phyloP scores from a whole-genome alignment of 2,329 filamentous ascomycete species.

The Exserohilum turcica region DNA sequence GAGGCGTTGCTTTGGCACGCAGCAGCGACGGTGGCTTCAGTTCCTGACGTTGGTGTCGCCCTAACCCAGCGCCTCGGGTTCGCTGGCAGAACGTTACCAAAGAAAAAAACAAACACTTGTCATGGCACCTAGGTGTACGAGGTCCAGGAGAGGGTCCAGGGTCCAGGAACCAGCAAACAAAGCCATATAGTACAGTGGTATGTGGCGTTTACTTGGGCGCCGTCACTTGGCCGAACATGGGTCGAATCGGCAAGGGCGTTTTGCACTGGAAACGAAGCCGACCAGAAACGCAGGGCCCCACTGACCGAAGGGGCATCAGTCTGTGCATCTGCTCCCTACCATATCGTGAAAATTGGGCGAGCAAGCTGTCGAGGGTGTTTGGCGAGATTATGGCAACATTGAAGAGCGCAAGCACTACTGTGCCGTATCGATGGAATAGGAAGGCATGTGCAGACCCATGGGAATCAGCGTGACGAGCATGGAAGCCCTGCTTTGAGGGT shows the following conservation, averaged over 20 bases:
- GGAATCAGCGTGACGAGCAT: too few species aligned
- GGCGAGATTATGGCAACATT: not conserved
- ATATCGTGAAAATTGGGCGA: too few species aligned
- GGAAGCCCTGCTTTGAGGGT: too few species aligned
- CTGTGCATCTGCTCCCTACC: not conserved
- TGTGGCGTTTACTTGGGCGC: too few species aligned
- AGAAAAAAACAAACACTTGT: slow-evolving; percentile 2
- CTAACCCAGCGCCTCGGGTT: not conserved
- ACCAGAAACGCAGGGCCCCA: not conserved
- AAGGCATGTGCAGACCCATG: too few species aligned
- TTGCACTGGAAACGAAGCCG: slow-evolving; percentile 4
- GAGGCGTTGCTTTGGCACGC: not conserved
- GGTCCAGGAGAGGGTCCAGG: not conserved
- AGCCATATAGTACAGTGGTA: too few species aligned
- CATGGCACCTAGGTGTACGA: not conserved
- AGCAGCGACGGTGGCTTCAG: not conserved
- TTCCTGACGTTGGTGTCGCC: not conserved
- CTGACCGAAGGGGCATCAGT: not conserved
- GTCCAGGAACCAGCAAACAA: not conserved
- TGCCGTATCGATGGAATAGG: too few species aligned
- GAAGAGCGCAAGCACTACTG: not conserved
- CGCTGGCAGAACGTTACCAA: not conserved
- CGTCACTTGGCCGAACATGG: too few species aligned
- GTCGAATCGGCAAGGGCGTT: not conserved
- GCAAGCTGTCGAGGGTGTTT: not conserved